Evolutionary conservation across 1,284 basidiomycete genomes (phyloP), one percentile per base, ranked within the genome.

Genomic region (Ceratobasidium sp.): DNA sequence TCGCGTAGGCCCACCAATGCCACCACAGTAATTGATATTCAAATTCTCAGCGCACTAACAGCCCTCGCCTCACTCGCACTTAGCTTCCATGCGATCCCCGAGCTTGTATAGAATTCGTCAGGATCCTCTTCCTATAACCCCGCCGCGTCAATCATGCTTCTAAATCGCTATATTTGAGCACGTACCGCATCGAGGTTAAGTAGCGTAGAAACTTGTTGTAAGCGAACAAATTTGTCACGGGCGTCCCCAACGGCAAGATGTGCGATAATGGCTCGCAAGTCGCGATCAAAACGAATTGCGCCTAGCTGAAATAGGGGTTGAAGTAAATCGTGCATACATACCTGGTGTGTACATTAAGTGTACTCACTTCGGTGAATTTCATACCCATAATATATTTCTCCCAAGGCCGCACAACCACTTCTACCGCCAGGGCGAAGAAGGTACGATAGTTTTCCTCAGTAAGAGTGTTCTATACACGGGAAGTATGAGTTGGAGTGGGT

Each of bases 281-380:
- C 98, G 37, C 93, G 90, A 80, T 99, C 98, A 81, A 98, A 98
- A 16, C 95, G 92, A 76, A 99, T 92, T 1, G 96, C 96, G n/a
- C 98, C 98, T 66, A 98, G 88, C 93, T 98, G 34, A 43, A n/a
- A 53, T 65, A 37, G 53, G 64, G 58, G 16, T 53, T 59, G 48
- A 22, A 54, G 27, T 64, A 49, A 62, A 62, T 9, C 72, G 56
- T 1, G 61, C 13, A 19, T 46, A 41, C 49, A 69, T 11, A 5
- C 56, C 8, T 11, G 41, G 62, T 43, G 56, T 16, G 9, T 19
- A 63, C 76, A 78, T 27, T 27, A 0, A 13, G 14, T n/a, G 22
- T 11, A n/a, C 85, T 53, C 78, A 92, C 94, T 87, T 98, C 97
- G 14, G 93, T 93, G 80, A 94, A 98, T 80, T 89, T 90, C 81